Base-by-base conservation (phyloP, 2,329 filamentous ascomycete species). In the Penicillium sp. region DNA sequence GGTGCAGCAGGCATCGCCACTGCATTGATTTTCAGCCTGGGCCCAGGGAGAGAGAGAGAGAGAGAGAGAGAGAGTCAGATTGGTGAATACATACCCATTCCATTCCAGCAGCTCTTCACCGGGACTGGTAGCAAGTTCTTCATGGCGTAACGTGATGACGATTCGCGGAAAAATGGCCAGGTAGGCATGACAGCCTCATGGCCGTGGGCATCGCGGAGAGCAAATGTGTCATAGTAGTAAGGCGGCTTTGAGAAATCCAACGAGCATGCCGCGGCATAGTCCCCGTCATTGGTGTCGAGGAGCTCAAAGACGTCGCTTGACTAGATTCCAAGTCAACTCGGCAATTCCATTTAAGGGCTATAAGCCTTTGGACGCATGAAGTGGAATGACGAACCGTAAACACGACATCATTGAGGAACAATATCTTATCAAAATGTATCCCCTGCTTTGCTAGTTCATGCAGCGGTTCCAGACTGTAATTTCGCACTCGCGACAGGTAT, bases 161-260 rank as follows among this genome's bases (percentile, higher is more conserved):
- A 22, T 18, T 70, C 64, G 11, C 70, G 62, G 72, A 90, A 89
- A 76, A 87, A 89, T 0, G 89, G 89, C 72, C 85, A 92, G 59
- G 88, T 84, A 1, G 87, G 84, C 41, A 89, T 79, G 4, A 89
- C 83, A 36, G 85, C 82, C 31, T 83, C 82, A 64, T 84, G 83
- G 1, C 89, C 88, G 59, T 89, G 83, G 2, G 79, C 76, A 66
- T 92, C 89, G 14, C 89, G 82, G 19, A 87, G 85, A 1, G 89
- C 89, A 71, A 90, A 92, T 0, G 88, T 86, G 71, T 92, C 90
- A 73, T 92, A 92, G 70, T 87, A 90, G 41, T 84, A 80, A 62
- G 89, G 85, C 0, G 87, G 85, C 55, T 84, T 83, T 61, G 86
- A 84, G 67, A 87, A 91, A 75, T 92, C 89, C 37, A 90, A 76